Evolutionary conservation across 1,139 yeast species (phyloP).

Genomic region (Hemisphaericaspora subhashii): DNA sequence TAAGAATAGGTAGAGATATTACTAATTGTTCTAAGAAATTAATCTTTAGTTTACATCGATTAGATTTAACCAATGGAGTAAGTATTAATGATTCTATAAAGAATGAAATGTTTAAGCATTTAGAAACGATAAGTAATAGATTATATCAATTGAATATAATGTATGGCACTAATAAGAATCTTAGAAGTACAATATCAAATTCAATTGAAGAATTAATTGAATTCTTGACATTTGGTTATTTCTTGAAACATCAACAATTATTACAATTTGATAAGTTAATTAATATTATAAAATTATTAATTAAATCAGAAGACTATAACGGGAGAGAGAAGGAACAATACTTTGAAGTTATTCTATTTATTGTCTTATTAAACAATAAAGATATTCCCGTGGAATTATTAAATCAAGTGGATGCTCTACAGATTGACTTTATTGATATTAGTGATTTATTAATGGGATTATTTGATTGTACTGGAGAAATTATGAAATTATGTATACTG

Average conservation of each 20-base stretch:
- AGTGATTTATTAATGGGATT: conserved; percentile 41
- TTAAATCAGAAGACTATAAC: conserved; percentile 3
- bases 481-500: conserved; percentile 30
- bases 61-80: conserved; percentile 8
- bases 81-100: background rate
- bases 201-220: conserved; percentile 40
- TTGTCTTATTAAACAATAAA: background rate
- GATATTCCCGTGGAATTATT: background rate
- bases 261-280: conserved; percentile 19
- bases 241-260: conserved; percentile 18
- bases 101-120: conserved; percentile 17
- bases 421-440: conserved; percentile 11
- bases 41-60: conserved; percentile 37
- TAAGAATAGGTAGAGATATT: conserved; percentile 36
- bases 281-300: conserved; percentile 14
- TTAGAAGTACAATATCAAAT: conserved; percentile 26
- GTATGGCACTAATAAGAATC: conserved; percentile 16
- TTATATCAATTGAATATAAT: conserved; percentile 15
- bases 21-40: conserved; percentile 39
- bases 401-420: background rate
- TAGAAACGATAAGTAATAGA: conserved; percentile 17
- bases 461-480: conserved; percentile 44
- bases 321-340: background rate
- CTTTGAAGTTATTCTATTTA: background rate
- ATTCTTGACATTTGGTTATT: conserved; percentile 36